A percentile compares a stretch with the other conserved stretches of the same genome.
These are phyloP conservation scores for Podila verticillata DNA, from an alignment of 192 early-diverging fungal species.

Conservation along the genomic window DNA sequence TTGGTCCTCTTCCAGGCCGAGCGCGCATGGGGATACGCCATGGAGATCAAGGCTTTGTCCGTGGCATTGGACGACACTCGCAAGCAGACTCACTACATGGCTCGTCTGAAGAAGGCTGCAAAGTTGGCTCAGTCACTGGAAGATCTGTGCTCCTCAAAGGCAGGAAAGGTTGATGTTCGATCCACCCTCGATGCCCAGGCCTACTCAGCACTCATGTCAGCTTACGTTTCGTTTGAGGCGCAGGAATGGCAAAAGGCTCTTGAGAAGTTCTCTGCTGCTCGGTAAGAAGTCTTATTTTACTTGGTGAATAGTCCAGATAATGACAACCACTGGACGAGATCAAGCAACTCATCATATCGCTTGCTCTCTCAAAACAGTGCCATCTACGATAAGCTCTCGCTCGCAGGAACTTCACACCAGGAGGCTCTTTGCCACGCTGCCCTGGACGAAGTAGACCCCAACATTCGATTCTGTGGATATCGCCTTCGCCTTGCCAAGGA, in stretches of 20 bases:
- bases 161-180: conserved; percentile 58
- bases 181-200: conserved; percentile 71
- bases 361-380: conserved; percentile 45
- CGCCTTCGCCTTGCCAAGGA: conserved; percentile 61
- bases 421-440: conserved; percentile 71
- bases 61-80: conserved; percentile 66
- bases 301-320: not conserved
- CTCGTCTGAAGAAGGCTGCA: conserved; percentile 69
- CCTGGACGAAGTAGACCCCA: conserved; percentile 82
- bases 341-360: not conserved
- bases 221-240: conserved; percentile 72
- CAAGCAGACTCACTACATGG: conserved; percentile 72
- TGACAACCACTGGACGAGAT: not conserved
- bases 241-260: conserved; percentile 74
- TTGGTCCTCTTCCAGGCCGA: conserved; percentile 77
- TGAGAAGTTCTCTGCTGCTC: conserved; percentile 67
- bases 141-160: conserved; percentile 53
- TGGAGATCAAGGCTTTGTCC: conserved; percentile 76
- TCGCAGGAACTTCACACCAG: conserved; percentile 64
- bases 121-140: conserved; percentile 60
- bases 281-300: conserved; percentile 48
- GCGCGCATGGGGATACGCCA: conserved; percentile 79
- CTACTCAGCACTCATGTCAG: conserved; percentile 74
- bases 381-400: conserved; percentile 73
- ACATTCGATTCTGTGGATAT: conserved; percentile 84